phyloP scores from a whole-genome alignment of 1,139 yeast species.

The Magnusiomyces magnusii region DNA sequence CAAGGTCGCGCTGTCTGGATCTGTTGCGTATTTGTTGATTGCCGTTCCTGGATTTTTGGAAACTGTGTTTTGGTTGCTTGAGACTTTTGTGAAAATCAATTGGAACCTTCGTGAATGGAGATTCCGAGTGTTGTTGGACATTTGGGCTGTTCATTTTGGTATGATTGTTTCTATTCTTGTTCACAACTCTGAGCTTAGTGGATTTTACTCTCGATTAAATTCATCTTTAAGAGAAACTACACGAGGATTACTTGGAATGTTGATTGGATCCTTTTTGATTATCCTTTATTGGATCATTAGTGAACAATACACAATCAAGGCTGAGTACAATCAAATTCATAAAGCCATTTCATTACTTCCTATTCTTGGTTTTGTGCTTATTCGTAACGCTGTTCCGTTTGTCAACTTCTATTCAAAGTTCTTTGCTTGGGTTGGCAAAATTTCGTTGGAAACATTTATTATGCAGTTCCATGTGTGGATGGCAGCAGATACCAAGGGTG shows the following conservation, averaged over 20 bases:
- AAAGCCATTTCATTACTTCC: conserved; percentile 20
- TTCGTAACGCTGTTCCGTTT: conserved; percentile 21
- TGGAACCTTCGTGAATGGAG: conserved; percentile 26
- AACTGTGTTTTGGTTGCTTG: conserved; percentile 18
- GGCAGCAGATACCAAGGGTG: conserved; percentile 25
- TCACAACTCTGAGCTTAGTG: conserved; percentile 16
- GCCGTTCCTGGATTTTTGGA: conserved; percentile 21
- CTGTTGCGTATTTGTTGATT: conserved; percentile 16
- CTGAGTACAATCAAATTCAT: conserved; percentile 21
- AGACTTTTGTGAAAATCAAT: conserved; percentile 18
- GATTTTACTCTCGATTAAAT: conserved; percentile 2
- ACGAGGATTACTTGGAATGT: neutral
- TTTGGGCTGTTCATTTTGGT: conserved; percentile 23
- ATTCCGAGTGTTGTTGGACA: conserved; percentile 22
- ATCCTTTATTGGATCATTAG: conserved; percentile 16
- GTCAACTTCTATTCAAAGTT: conserved; percentile 20
- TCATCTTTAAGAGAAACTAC: neutral
- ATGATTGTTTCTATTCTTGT: conserved; percentile 22
- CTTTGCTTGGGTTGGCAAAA: conserved; percentile 23
- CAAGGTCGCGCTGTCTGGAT: conserved; percentile 19
- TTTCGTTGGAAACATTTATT: conserved; percentile 25
- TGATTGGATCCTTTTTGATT: conserved; percentile 9
- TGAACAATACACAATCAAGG: conserved; percentile 16
- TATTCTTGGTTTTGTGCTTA: conserved; percentile 21
- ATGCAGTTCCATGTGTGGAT: conserved; percentile 25